These are phyloP conservation scores for Nannochloris sp. DNA, from an alignment of 139 green algal species.

Conservation along the genomic window DNA sequence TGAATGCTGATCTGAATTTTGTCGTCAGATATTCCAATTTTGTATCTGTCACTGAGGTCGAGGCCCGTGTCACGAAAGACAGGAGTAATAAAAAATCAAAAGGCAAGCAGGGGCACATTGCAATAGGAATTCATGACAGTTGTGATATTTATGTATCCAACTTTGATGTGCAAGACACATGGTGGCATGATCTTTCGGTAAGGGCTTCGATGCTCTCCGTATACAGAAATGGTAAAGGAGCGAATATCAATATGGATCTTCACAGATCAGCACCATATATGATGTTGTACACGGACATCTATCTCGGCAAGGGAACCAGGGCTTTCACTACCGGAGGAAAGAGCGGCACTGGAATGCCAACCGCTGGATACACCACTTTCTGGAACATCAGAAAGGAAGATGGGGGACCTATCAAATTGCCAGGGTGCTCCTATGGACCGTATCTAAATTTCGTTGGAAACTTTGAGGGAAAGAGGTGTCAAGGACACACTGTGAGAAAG, in stretches of 20 bases:
- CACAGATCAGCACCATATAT: slow-evolving; percentile 1
- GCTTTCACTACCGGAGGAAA: slow-evolving; percentile 4
- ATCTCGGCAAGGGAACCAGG: slow-evolving; percentile 2
- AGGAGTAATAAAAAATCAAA: not conserved
- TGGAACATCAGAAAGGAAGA: slow-evolving; percentile 13
- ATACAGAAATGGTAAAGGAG: not conserved
- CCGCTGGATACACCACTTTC: slow-evolving; percentile 10
- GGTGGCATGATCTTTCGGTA: slow-evolving; percentile 1
- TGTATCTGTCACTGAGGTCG: slow-evolving; percentile 1
- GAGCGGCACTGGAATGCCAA: not conserved
- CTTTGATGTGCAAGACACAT: slow-evolving; percentile 7
- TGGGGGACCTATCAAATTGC: not conserved
- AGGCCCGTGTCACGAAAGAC: slow-evolving; percentile 3
- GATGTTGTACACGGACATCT: slow-evolving; percentile 8
- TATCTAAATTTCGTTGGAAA: slow-evolving; percentile 5
- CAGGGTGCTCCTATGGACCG: slow-evolving; percentile 5
- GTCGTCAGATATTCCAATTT: not conserved
- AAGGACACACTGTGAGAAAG: not conserved
- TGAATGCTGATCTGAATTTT: too few relatives aligned
- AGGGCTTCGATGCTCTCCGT: slow-evolving; percentile 7
- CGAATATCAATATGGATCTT: slow-evolving; percentile 3
- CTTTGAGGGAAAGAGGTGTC: slow-evolving; percentile 1
- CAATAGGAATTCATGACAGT: slow-evolving; percentile 6
- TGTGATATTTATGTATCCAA: slow-evolving; percentile 5
- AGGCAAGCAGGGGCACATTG: slow-evolving; percentile 2